A percentile compares a stretch with the other conserved stretches of the same genome.
phyloP scores from a whole-genome alignment of 1,284 basidiomycete species.

The Cryptococcus hybrid region DNA sequence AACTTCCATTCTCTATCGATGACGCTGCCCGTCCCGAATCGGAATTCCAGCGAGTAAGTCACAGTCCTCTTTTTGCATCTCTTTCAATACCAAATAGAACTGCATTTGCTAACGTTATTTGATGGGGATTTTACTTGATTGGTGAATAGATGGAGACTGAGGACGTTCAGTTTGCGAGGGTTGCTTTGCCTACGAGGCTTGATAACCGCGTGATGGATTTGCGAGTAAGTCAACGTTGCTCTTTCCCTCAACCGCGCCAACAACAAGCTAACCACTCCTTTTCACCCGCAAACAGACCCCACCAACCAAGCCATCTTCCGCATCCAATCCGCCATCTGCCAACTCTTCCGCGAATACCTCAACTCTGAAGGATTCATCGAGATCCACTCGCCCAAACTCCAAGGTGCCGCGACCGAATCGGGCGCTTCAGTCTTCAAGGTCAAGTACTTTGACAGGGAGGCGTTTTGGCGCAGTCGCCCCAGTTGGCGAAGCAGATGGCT shows the following conservation, averaged over 20 bases:
- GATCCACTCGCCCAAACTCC: constrained; percentile 97
- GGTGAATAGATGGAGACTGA: constrained; percentile 53
- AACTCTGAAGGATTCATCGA: constrained; percentile 69
- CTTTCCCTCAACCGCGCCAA: neutral
- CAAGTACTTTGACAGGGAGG: constrained; percentile 91
- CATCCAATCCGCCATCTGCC: constrained; percentile 82
- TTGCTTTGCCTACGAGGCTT: constrained; percentile 87
- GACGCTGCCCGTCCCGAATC: constrained; percentile 85
- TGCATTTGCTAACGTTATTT: neutral
- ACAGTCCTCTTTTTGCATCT: neutral
- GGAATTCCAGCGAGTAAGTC: constrained; percentile 55
- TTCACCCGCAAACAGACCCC: constrained; percentile 61
- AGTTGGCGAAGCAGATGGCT: constrained; percentile 98
- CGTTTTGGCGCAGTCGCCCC: constrained; percentile 96
- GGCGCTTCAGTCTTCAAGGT: constrained; percentile 98
- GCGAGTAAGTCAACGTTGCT: constrained; percentile 58
- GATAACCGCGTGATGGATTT: constrained; percentile 96
- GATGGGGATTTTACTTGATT: neutral
- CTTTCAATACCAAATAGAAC: neutral
- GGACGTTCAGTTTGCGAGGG: constrained; percentile 59
- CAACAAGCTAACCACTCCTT: neutral
- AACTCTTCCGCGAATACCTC: constrained; percentile 85
- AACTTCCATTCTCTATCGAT: constrained; percentile 86
- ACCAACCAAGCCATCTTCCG: constrained; percentile 97
- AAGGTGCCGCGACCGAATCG: constrained; percentile 94